Conservation (phyloP, 2,329 filamentous ascomycete species). For the Calonectria fujianensis region DNA sequence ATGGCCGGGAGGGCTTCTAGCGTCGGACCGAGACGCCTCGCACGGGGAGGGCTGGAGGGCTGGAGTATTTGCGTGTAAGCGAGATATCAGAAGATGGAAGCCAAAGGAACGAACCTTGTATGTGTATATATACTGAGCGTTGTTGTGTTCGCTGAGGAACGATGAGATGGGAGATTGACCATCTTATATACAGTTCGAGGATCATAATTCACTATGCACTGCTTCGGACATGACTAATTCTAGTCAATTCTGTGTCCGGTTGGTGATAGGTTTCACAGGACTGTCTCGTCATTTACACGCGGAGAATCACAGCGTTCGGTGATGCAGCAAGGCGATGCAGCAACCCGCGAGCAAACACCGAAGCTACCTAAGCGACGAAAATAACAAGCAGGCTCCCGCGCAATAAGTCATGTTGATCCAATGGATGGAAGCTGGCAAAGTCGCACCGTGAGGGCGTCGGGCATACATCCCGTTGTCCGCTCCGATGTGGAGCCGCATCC, state of each 20-base stretch:
- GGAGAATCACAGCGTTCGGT: background rate
- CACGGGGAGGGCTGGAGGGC: too few relatives aligned
- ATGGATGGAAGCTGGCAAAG: background rate
- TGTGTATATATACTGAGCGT: conserved; percentile 10
- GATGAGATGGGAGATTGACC: background rate
- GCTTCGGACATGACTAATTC: background rate
- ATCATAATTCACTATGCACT: background rate
- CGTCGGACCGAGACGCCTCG: background rate
- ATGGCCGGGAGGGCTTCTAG: background rate
- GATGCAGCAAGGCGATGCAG: background rate
- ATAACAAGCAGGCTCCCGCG: conserved; percentile 10
- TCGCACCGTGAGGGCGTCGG: background rate
- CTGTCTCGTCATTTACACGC: background rate
- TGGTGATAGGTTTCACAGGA: conserved; percentile 7
- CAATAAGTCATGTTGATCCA: background rate
- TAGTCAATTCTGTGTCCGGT: background rate
- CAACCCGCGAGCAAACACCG: conserved; percentile 14
- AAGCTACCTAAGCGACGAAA: conserved; percentile 8
- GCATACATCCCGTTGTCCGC: background rate
- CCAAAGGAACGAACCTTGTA: background rate
- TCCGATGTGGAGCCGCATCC: conserved; percentile 6
- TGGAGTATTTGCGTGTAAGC: background rate
- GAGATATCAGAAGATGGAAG: background rate
- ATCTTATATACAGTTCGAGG: background rate
- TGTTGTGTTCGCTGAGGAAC: background rate